Conservation (phyloP, 352 stramenopile species). For the Globisporangium cederbergense region DNA sequence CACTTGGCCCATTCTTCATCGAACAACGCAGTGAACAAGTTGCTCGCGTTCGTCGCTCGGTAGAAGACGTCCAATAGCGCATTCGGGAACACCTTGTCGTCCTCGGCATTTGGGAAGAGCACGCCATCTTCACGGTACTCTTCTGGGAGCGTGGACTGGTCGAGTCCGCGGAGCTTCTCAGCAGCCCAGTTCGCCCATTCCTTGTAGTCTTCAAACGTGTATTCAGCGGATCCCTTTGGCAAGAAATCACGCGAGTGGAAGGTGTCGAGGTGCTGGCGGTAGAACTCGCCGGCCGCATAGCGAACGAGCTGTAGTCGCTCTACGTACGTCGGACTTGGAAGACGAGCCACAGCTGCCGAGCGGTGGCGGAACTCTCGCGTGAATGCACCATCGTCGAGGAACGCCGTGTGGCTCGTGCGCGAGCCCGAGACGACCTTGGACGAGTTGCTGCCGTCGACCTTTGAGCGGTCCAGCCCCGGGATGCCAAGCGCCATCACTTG, state of each 20-base stretch:
- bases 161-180: conserved; percentile 40
- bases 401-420: conserved; percentile 81
- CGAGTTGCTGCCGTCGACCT: conserved; percentile 62
- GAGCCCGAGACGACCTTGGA: conserved; percentile 56
- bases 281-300: conserved; percentile 78
- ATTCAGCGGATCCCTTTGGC: conserved; percentile 36
- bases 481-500: conserved; percentile 52
- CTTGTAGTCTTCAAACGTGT: conserved; percentile 61
- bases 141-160: conserved; percentile 39
- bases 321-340: conserved; percentile 64
- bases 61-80: conserved; percentile 65
- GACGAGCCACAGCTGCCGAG: conserved; percentile 53
- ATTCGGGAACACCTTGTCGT: conserved; percentile 53
- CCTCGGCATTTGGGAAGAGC: conserved; percentile 58
- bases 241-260: conserved; percentile 75
- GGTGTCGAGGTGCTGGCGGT: conserved; percentile 77
- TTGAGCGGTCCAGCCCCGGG: conserved; percentile 55
- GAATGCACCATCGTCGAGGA: conserved; percentile 61
- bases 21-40: conserved; percentile 56
- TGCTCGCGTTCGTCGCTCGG: conserved; percentile 38
- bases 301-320: conserved; percentile 77
- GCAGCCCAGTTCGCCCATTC: conserved; percentile 61
- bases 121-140: conserved; percentile 53
- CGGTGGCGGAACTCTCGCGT: conserved; percentile 71
- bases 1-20: conserved; percentile 56